Evolutionary conservation across 2,329 filamentous ascomycete species (phyloP), one percentile per base, ranked within the genome.

Genomic region (Fusarium xylarioides): DNA sequence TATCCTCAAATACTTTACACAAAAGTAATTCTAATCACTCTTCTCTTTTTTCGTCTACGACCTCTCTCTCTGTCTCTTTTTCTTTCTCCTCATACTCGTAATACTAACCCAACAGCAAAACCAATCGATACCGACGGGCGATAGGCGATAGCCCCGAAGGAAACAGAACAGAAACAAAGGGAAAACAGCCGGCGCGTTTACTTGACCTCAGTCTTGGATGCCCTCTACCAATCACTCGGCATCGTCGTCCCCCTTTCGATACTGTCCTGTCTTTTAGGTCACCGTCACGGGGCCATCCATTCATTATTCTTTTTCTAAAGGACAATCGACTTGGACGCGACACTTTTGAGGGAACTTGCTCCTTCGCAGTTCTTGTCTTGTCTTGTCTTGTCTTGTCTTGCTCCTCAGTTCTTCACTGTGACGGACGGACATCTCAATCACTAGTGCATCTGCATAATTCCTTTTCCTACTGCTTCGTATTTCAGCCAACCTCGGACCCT

Each of bases 161-260:
- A 52, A 58, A 46, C 63, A 38, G 62, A 66, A 15, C 55, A 32
- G 32, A 50, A 57, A 74, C 49, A 64, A 58, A 73, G 70, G 54
- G 66, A 74, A 62, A 40, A 54, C 40, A 32, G 53, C 34, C 53
- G 47, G 66, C 59, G 70, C 66, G 56, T 70, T 55, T 73, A 66
- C 32, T 37, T 26, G 26, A 34, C 32, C 54, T 71, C 65, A 69
- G 46, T 49, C 50, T 53, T 68, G 55, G 67, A 64, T 61, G 71
- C 63, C 54, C 54, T 71, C 53, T 64, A 37, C 70, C 70, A 73
- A 73, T 74, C 71, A 74, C 62, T 73, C 60, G 44, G 71, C 71
- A 68, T 61, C 47, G 34, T 64, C 63, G 42, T 71, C 67, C 67
- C 67, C 71, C 50, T 70, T 63, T 66, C 59, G 63, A 73, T 50